Evolutionary conservation across 768 basidiomycete species (phyloP), one percentile per base, ranked within the genome.

Genomic region (Phylloporus rhodoxanthus): DNA sequence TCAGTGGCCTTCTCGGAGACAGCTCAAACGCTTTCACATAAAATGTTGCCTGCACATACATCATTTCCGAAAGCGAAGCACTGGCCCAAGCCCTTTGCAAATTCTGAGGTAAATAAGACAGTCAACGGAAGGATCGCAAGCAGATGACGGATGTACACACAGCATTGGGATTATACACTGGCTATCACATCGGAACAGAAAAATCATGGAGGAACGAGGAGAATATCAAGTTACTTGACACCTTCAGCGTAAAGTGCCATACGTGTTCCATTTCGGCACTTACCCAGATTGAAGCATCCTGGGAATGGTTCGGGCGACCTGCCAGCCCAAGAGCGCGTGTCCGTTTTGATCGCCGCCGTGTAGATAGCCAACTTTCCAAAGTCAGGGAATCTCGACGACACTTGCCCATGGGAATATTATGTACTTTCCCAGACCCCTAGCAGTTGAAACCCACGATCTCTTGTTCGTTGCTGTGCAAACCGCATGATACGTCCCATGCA

Each of bases 301-400:
- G 20, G 28, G 44, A 17, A 43, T 44, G 9, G 38, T 9, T 30
- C 51, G 45, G 42, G 50, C 43, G 53, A 45, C 47, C 13, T 47
- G 23, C 49, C 62, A 52, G 40, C 39, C 50, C 51, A 51, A 50
- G 46, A 30, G 33, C 25, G 51, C 57, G 32, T 63, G 60, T 53
- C 60, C 54, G 57, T 46, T 49, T 57, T 65, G 60, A 65, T 62
- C 62, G 63, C 62, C 57, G 54, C 43, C 41, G 30, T 23, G 28
- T 38, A 48, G 51, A 50, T 37, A 30, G 32, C 21, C 43, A 30
- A 42, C 11, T 48, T 51, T 51, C 47, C 39, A 37, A 38, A 34
- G 45, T 7, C 19, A 48, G 45, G 15, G 36, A 32, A 47, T 54
- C 59, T 57, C 21, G 19, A 51, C 13, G 28, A 38, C 51, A 49